Conservation (phyloP, 2,329 filamentous ascomycete genomes). For the Neonectria neomacrospora region DNA sequence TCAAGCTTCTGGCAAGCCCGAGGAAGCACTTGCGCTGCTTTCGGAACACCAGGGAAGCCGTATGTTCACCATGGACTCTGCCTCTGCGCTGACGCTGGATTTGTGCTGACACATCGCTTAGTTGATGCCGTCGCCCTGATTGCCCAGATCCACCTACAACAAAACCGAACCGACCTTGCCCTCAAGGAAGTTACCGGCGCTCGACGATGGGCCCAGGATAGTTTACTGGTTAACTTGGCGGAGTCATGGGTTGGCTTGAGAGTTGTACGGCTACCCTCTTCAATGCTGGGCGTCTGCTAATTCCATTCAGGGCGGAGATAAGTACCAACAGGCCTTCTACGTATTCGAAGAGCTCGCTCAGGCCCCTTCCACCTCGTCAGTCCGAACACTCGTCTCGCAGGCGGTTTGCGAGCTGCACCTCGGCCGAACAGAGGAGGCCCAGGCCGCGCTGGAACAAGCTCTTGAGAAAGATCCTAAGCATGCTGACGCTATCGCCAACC, state of each 20-base stretch:
- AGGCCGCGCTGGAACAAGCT: conserved; percentile 85
- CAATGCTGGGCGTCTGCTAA: conserved; percentile 41
- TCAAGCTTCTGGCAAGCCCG: conserved; percentile 81
- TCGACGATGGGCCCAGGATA: conserved; percentile 95
- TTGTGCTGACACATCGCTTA: conserved; percentile 48
- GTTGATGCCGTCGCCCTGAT: conserved; percentile 85
- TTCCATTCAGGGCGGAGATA: conserved; percentile 80
- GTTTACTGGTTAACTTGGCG: conserved; percentile 89
- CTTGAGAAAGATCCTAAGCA: conserved; percentile 77
- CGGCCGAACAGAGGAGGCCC: conserved; percentile 87
- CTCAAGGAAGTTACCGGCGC: conserved; percentile 88
- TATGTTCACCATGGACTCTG: conserved; percentile 57
- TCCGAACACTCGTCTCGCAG: conserved; percentile 83
- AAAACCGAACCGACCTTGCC: conserved; percentile 92
- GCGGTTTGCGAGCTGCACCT: conserved; percentile 93
- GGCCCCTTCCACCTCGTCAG: conserved; percentile 81
- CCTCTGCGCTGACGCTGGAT: conserved; percentile 1
- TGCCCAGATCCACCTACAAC: conserved; percentile 89
- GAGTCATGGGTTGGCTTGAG: conserved; percentile 95
- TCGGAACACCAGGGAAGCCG: conserved; percentile 87
- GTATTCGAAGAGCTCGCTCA: conserved; percentile 97
- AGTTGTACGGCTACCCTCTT: conserved; percentile 64
- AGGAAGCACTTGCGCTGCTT: conserved; percentile 84
- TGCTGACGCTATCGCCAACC: conserved; percentile 82
- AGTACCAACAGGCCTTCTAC: conserved; percentile 97